phyloP scores from a whole-genome alignment of 2,329 filamentous ascomycete genomes.

The Penicillium sp. region DNA sequence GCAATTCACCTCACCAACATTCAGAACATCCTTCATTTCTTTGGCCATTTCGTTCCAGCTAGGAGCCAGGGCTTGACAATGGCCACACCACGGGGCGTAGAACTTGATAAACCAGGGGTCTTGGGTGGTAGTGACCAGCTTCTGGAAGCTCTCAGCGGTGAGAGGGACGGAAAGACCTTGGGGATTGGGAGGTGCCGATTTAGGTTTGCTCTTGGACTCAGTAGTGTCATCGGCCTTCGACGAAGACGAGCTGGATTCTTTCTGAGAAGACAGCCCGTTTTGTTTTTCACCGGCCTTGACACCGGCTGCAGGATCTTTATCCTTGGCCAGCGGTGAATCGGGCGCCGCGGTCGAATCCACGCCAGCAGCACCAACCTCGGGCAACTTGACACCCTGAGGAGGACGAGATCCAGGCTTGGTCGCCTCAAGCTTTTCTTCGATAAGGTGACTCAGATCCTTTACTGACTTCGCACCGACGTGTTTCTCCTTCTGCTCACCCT shows the following conservation, averaged over 20 bases:
- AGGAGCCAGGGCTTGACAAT: conserved; percentile 90
- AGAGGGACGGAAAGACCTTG: conserved; percentile 75
- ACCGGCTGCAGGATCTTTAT: conserved; percentile 46
- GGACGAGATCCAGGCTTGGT: conserved; percentile 82
- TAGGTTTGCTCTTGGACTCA: conserved; percentile 55
- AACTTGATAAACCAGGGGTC: conserved; percentile 99
- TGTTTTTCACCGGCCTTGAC: conserved; percentile 46
- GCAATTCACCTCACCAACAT: conserved; percentile 95
- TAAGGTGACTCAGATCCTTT: conserved; percentile 65
- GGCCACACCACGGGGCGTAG: conserved; percentile 95
- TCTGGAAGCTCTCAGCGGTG: conserved; percentile 83
- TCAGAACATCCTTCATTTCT: conserved; percentile 86
- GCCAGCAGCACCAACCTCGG: conserved; percentile 67
- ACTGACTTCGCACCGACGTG: conserved; percentile 72
- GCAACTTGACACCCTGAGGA: conserved; percentile 67
- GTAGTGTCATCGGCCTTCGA: conserved; percentile 41
- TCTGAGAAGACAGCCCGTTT: conserved; percentile 42
- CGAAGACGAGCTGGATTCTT: conserved; percentile 19
- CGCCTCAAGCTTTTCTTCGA: conserved; percentile 77
- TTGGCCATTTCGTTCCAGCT: conserved; percentile 89
- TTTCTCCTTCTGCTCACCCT: conserved; percentile 69
- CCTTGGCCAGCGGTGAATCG: conserved; percentile 45
- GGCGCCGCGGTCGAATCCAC: conserved; percentile 50
- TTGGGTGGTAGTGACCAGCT: conserved; percentile 79
- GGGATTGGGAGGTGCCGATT: conserved; percentile 68